Conservation (phyloP, 257 asterid genomes). For the Cinchona pubescens region DNA sequence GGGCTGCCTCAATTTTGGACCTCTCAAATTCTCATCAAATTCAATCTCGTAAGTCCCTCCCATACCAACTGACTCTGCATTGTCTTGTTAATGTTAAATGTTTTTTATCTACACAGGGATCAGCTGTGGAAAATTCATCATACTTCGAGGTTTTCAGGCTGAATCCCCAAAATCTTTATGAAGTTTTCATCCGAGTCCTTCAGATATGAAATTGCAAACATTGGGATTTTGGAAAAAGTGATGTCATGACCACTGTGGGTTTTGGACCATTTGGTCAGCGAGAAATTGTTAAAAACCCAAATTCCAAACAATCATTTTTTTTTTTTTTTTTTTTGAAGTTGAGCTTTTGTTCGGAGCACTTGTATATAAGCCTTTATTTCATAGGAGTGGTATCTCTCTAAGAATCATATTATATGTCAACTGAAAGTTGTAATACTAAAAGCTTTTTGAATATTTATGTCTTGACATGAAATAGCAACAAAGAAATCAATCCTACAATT, state of each 20-base stretch:
- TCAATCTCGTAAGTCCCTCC: neutral
- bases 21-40: too few relatives aligned
- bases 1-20: conserved; percentile 1
- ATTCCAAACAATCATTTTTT: too few relatives aligned
- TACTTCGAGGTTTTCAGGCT: neutral
- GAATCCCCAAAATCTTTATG: neutral
- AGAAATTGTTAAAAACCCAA: neutral
- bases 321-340: neutral
- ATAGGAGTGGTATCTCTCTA: too few relatives aligned
- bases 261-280: neutral
- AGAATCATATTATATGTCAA: too few relatives aligned
- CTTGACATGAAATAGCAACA: too few relatives aligned
- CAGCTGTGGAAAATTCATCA: neutral
- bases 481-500: too few relatives aligned
- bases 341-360: too few relatives aligned
- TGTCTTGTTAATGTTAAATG: neutral
- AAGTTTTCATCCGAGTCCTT: neutral
- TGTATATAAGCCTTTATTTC: too few relatives aligned
- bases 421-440: too few relatives aligned
- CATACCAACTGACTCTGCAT: too few relatives aligned
- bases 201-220: neutral
- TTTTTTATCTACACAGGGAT: neutral
- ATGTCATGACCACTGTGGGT: neutral
- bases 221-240: neutral
- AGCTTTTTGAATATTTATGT: too few relatives aligned